Evolutionary conservation across 257 asterid species (phyloP), one percentile per base, ranked within the genome.

Genomic region (Nicotiana tomentosiformis): DNA sequence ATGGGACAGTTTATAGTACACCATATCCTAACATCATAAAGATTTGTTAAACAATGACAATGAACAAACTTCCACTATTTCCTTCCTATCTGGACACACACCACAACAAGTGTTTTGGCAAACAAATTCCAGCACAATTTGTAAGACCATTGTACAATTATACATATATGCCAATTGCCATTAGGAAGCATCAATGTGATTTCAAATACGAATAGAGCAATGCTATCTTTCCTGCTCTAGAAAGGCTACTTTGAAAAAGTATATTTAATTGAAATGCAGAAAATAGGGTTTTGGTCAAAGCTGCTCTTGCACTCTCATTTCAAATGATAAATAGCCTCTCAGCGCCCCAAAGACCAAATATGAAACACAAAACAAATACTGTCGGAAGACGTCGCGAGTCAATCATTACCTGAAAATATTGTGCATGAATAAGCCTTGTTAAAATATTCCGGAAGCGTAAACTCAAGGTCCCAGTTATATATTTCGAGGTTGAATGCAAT

Each of bases 1-100:
- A 88, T 96, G 99, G 78, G 99, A 93, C 85, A 96, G 84, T 87
- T 96, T 96, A 94, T 96, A 96, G 90, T 96, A 96, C 66, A 89
- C 99, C 99, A 96, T 96, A 87, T 95, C 91, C 99, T 96, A 92
- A 83, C 80, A 76, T 51, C 80, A 76, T 7, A 76, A 76, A 76
- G 64, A 76, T 26, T 51, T 51, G 80, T 76, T 76, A 51, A 76
- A 76, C 64, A 26, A 76, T 15, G 61, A 76, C 26, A 51, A 20
- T 51, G 53, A 61, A 51, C 43, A 49, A 74, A 76, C 64, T 23
- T 76, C 64, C 35, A 66, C 32, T 60, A 26, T 18, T 61, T 39
- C 80, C 81, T 68, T 74, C 80, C 80, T 7, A 76, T 76, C 26
- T 49, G 60, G 80, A 16, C 43, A 51, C 62, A 51, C 29, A 51